phyloP scores from a whole-genome alignment of 2,329 filamentous ascomycete species.

The Myriosclerotinia scirpicola region DNA sequence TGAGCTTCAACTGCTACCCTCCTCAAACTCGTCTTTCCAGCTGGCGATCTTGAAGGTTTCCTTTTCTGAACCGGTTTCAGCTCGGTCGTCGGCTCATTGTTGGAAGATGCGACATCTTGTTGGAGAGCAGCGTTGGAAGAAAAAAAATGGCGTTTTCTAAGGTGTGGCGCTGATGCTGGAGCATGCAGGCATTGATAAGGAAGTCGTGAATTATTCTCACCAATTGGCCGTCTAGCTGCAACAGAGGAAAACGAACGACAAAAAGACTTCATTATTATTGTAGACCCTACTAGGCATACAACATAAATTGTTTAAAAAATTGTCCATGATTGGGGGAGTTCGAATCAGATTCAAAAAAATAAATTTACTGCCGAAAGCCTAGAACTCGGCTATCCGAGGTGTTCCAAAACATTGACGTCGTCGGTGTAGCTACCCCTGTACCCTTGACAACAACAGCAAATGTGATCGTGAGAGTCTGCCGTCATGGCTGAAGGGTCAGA shows the following conservation, averaged over 20 bases:
- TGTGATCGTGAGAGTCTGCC: slow-evolving; percentile 38
- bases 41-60: slow-evolving; percentile 50
- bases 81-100: slow-evolving; percentile 1
- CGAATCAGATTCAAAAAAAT: slow-evolving; percentile 5
- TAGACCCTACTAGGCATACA: slow-evolving; percentile 4
- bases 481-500: slow-evolving; percentile 40
- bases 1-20: slow-evolving; percentile 87
- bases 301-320: not conserved
- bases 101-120: slow-evolving; percentile 33
- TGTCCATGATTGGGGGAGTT: slow-evolving; percentile 14
- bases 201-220: slow-evolving; percentile 27
- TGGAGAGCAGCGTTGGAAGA: slow-evolving; percentile 61
- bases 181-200: slow-evolving; percentile 40
- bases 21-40: slow-evolving; percentile 72
- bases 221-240: slow-evolving; percentile 26
- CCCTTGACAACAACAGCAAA: slow-evolving; percentile 35
- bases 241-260: slow-evolving; percentile 29
- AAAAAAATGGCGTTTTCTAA: slow-evolving; percentile 62
- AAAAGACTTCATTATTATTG: slow-evolving; percentile 34
- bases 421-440: slow-evolving; percentile 26
- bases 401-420: slow-evolving; percentile 36
- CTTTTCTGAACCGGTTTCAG: slow-evolving; percentile 39
- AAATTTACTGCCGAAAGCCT: slow-evolving; percentile 23
- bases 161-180: slow-evolving; percentile 42
- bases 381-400: slow-evolving; percentile 22